Percentiles rank a stretch among this genome's conserved stretches.
Evolutionary conservation across 805 yeast genomes (phyloP).

Genomic region (Lipomyces oligophaga): DNA sequence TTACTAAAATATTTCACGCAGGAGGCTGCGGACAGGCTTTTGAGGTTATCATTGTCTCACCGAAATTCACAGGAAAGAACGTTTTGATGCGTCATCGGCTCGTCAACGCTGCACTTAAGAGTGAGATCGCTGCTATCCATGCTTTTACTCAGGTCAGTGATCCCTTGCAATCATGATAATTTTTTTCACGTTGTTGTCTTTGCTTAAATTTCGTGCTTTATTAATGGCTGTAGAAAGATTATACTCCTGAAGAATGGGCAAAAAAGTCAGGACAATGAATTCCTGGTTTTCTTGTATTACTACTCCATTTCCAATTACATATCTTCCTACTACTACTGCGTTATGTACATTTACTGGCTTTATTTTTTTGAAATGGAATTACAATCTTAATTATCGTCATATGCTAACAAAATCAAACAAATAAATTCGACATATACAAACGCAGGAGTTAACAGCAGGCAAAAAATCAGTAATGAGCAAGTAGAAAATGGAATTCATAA

Average conservation of each 20-base stretch:
- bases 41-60: slow-evolving; percentile 81
- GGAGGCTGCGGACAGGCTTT: slow-evolving; percentile 99
- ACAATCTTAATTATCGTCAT: no score
- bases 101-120: slow-evolving; percentile 73
- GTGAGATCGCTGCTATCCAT: slow-evolving; percentile 83
- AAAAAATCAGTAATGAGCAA: no score
- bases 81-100: slow-evolving; percentile 80
- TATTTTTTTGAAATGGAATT: no score
- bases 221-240: slow-evolving; percentile 38
- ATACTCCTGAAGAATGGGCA: slow-evolving; percentile 86
- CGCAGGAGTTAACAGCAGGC: no score
- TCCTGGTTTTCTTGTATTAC: no score
- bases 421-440: no score
- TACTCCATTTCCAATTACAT: no score
- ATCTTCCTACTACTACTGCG: no score
- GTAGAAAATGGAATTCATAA: no score
- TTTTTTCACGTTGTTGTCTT: not conserved
- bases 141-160: slow-evolving; percentile 87
- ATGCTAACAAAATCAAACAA: no score
- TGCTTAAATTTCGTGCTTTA: not conserved
- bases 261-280: slow-evolving; percentile 7
- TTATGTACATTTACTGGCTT: no score
- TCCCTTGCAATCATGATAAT: slow-evolving; percentile 17
- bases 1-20: not conserved
- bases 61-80: slow-evolving; percentile 72